These are phyloP conservation scores for Pseudotsuga menziesii DNA, from an alignment of 75 land plant genomes.

Conservation along the genomic window DNA sequence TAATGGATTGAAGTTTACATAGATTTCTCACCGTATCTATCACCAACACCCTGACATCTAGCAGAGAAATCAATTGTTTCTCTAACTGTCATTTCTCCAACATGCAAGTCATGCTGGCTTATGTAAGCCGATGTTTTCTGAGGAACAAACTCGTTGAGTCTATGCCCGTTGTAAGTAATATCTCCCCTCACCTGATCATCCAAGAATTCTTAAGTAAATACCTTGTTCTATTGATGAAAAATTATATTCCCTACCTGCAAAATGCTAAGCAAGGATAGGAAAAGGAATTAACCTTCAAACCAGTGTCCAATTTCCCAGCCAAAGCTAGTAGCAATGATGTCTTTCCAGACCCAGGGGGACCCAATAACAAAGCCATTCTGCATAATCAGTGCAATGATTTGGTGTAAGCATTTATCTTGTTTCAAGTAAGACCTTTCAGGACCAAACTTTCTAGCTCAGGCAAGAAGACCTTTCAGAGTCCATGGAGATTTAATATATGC, in stretches of 20 bases:
- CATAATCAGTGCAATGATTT: neutral
- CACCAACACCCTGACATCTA: conserved; percentile 69
- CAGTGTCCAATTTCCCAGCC: conserved; percentile 72
- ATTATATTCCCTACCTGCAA: neutral
- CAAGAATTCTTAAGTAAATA: neutral
- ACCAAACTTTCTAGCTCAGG: too few species aligned
- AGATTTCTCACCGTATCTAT: conserved; percentile 36
- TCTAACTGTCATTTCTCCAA: conserved; percentile 67
- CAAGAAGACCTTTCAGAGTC: too few species aligned
- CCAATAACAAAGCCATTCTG: conserved; percentile 79
- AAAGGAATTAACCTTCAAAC: conserved; percentile 44
- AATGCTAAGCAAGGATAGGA: too few species aligned
- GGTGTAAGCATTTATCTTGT: too few species aligned
- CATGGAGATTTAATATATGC: too few species aligned
- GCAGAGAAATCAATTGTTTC: conserved; percentile 81
- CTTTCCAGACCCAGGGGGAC: conserved; percentile 91
- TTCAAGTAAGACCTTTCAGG: too few species aligned
- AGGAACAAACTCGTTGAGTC: conserved; percentile 69
- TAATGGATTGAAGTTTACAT: neutral
- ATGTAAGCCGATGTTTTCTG: conserved; percentile 83
- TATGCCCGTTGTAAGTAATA: conserved; percentile 72
- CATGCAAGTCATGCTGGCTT: conserved; percentile 68
- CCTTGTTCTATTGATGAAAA: neutral
- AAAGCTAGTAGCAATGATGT: conserved; percentile 69
- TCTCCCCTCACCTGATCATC: conserved; percentile 56